phyloP scores from a whole-genome alignment of 768 basidiomycete species.

The Crepidotus variabilis region DNA sequence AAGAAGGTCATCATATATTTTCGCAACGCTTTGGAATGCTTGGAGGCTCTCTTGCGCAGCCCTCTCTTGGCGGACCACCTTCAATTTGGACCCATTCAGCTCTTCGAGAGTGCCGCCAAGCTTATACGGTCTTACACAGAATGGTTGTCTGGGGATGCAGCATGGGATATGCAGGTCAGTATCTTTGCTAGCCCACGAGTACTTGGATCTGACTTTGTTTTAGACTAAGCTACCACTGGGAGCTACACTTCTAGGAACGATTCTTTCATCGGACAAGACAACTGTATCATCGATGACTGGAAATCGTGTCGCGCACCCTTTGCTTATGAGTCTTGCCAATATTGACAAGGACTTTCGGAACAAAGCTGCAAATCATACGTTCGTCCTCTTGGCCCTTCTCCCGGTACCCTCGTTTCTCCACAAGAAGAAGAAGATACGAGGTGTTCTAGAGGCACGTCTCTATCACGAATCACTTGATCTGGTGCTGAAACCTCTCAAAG shows the following conservation, averaged over 20 bases:
- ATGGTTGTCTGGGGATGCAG: conserved; percentile 5
- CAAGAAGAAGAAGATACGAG: conserved; percentile 13
- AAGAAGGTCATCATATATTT: conserved; percentile 21
- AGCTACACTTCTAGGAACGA: conserved; percentile 1
- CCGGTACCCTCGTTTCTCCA: conserved; percentile 24
- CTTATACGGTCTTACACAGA: conserved; percentile 4
- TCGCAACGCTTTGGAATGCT: conserved; percentile 18
- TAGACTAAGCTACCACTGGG: conserved; percentile 16
- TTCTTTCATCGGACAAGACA: conserved; percentile 21
- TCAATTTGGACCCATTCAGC: conserved; percentile 6
- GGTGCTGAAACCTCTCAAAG: conserved; percentile 20
- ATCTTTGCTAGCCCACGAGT: neutral
- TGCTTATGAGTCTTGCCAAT: conserved; percentile 24
- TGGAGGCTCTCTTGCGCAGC: conserved; percentile 18
- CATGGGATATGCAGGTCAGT: conserved; percentile 12
- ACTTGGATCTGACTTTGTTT: neutral
- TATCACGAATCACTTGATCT: conserved; percentile 22
- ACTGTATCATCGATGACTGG: conserved; percentile 22
- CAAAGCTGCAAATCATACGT: conserved; percentile 26
- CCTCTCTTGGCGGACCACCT: conserved; percentile 18
- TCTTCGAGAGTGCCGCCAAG: neutral
- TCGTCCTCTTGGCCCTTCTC: conserved; percentile 19
- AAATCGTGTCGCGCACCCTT: too few relatives aligned
- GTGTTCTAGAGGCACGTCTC: too few relatives aligned
- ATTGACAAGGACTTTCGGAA: conserved; percentile 18